Conservation (phyloP, 768 basidiomycete species). For the Vishniacozyma victoriae region DNA sequence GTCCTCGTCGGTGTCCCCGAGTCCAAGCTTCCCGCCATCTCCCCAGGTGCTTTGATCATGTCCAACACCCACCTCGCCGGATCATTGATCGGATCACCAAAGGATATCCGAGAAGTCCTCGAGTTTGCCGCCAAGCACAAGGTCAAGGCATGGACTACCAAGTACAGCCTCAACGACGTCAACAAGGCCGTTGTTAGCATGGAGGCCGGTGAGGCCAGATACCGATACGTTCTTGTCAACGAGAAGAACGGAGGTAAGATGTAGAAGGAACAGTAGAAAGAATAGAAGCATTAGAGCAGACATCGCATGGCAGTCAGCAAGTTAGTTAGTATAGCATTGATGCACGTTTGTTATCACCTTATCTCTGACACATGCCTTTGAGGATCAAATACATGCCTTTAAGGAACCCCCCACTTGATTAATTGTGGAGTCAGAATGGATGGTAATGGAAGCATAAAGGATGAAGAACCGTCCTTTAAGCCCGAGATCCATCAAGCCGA, state of each 20-base stretch:
- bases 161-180: slow-evolving; percentile 30
- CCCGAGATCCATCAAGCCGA: no score
- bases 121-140: slow-evolving; percentile 31
- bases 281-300: no score
- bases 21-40: slow-evolving; percentile 48
- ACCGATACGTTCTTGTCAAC: slow-evolving; percentile 43
- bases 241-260: slow-evolving; percentile 35
- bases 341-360: no score
- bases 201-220: slow-evolving; percentile 30
- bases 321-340: no score
- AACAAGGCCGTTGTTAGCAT: slow-evolving; percentile 35
- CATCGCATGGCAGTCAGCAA: no score
- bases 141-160: slow-evolving; percentile 38
- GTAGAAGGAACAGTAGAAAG: no score
- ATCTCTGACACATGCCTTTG: no score
- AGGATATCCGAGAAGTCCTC: slow-evolving; percentile 26
- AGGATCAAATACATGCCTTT: no score
- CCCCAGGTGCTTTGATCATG: slow-evolving; percentile 47
- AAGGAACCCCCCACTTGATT: no score
- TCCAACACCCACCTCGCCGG: slow-evolving; percentile 48
- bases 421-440: no score
- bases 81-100: slow-evolving; percentile 30
- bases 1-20: slow-evolving; percentile 41
- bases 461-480: no score
- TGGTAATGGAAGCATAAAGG: no score